A percentile compares a stretch with the other conserved stretches of the same genome.
Conservation (phyloP, 2,329 filamentous ascomycete genomes). For the Sclerotinia minor region DNA sequence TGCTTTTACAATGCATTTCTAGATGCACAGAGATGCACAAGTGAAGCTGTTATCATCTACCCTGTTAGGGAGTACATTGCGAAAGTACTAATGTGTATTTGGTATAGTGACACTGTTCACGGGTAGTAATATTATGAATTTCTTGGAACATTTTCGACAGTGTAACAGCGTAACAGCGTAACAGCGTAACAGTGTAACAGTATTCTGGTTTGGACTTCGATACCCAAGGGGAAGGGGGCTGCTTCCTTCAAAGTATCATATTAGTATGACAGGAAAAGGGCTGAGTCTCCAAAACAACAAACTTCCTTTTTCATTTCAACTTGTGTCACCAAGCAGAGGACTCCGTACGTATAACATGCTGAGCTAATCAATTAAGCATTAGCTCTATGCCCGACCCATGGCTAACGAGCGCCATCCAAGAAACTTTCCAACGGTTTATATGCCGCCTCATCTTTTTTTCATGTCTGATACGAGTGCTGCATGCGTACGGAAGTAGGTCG, state of each 20-base stretch:
- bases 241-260: not conserved
- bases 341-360: not conserved
- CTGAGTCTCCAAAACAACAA: not conserved
- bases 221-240: no score
- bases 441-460: not conserved
- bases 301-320: not conserved
- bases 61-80: not conserved
- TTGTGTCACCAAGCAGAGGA: not conserved
- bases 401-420: not conserved
- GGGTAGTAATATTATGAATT: not conserved
- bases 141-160: no score
- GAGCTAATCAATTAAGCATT: not conserved
- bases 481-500: no score
- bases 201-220: not conserved
- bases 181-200: not conserved
- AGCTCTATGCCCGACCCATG: no score
- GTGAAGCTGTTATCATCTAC: not conserved
- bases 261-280: not conserved
- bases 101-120: no score
- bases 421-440: conserved; percentile 4
- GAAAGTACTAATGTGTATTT: not conserved
- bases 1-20: not conserved
- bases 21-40: not conserved
- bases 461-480: conserved; percentile 1
- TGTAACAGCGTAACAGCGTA: not conserved